A percentile compares a stretch with the other conserved stretches of the same genome.
Conservation (phyloP, 192 early-diverging fungal genomes). For the Chytriomyces hyalinus region DNA sequence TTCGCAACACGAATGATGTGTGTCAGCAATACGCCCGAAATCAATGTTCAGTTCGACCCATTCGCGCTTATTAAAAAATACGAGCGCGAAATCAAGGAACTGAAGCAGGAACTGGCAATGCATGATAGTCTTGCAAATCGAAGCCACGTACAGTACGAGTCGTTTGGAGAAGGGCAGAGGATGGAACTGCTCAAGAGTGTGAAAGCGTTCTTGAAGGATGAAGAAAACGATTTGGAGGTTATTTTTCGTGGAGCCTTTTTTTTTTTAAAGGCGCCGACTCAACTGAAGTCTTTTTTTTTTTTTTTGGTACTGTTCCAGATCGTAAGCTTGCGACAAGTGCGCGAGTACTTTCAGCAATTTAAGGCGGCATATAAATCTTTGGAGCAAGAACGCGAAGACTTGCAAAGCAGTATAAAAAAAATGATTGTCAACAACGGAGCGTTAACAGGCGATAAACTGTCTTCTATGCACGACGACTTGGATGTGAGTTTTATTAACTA, state of each 20-base stretch:
- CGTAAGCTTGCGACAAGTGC: constrained; percentile 61
- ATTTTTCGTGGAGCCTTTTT: not conserved
- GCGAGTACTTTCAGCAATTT: constrained; percentile 58
- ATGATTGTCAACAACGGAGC: constrained; percentile 1
- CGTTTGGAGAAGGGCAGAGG: constrained; percentile 56
- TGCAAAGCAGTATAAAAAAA: constrained; percentile 19
- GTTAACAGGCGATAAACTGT: not conserved
- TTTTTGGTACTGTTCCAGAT: constrained; percentile 38
- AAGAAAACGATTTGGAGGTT: constrained; percentile 62
- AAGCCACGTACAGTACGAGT: constrained; percentile 68
- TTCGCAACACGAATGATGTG: constrained; percentile 74
- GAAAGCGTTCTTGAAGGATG: constrained; percentile 56
- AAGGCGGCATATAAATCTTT: constrained; percentile 54
- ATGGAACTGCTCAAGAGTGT: constrained; percentile 55
- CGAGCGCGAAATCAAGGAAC: constrained; percentile 62
- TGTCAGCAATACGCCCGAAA: constrained; percentile 56
- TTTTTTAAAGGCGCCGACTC: not conserved
- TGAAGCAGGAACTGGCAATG: constrained; percentile 70
- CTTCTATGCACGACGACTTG: not conserved
- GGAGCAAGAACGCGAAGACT: constrained; percentile 54
- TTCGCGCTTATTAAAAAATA: constrained; percentile 69
- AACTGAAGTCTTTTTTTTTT: not conserved
- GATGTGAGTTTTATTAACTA: not conserved
- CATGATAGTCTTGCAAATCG: constrained; percentile 61
- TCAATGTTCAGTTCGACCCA: constrained; percentile 69